A percentile compares a stretch with the other conserved stretches of the same genome.
Conservation (phyloP, 108 stramenopile genomes). For the Mediolabrus comicus region DNA sequence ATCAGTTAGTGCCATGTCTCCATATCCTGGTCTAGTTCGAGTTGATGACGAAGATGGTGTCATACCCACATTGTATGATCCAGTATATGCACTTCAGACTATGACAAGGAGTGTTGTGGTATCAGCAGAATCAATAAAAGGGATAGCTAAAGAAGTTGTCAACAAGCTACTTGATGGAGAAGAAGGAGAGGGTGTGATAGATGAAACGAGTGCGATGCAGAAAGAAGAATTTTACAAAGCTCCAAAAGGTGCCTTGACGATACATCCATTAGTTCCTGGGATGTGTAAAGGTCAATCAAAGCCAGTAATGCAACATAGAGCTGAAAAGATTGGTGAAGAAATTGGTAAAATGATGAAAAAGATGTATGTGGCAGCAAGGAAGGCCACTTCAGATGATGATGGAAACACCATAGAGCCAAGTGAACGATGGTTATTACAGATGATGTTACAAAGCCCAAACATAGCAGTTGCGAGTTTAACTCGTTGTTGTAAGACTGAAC, state of each 20-base stretch:
- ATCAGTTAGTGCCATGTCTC: conserved; percentile 20
- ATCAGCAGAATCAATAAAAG: conserved; percentile 51
- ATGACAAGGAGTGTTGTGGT: conserved; percentile 46
- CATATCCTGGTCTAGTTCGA: conserved; percentile 51
- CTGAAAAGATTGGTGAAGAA: conserved; percentile 39
- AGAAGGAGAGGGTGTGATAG: neutral
- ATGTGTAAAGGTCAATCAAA: conserved; percentile 49
- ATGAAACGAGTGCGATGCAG: conserved; percentile 2
- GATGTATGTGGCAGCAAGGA: conserved; percentile 39
- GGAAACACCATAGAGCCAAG: no score
- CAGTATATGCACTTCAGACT: conserved; percentile 54
- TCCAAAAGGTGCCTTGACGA: conserved; percentile 37
- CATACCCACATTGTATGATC: conserved; percentile 20
- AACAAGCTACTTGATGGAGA: conserved; percentile 12
- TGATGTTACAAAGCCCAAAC: conserved; percentile 47
- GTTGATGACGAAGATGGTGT: conserved; percentile 5
- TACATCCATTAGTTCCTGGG: conserved; percentile 56
- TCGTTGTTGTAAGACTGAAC: conserved; percentile 5
- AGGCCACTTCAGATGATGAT: neutral
- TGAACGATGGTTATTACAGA: conserved; percentile 54
- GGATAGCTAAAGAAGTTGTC: conserved; percentile 39
- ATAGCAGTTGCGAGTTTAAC: conserved; percentile 42
- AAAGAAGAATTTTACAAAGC: conserved; percentile 21
- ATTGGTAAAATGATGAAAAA: conserved; percentile 28
- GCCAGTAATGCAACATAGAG: conserved; percentile 34